Base-by-base conservation (phyloP, 441 rosid species). In the Caryocar brasiliense region DNA sequence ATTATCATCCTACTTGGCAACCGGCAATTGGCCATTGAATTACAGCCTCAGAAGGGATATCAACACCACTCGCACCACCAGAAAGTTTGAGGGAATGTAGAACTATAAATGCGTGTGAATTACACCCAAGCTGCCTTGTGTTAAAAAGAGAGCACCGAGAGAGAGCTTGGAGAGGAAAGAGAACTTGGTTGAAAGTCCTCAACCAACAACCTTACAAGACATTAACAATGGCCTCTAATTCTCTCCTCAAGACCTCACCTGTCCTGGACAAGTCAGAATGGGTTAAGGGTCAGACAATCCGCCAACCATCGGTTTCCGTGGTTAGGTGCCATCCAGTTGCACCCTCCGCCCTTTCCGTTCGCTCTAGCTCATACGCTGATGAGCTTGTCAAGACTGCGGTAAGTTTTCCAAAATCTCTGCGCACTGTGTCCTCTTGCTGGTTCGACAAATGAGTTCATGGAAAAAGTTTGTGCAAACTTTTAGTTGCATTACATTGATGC, bases 331-430 rank as follows among this genome's bases (percentile, higher is more conserved):
- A 38, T 61, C 58, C 86, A 24, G 29, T 71, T 24, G 48, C 75
- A 34, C 40, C 88, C 1, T 61, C 76, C 0, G 52, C 66, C 23
- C 70, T 81, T 47, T 55, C 80, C 56, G 50, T 82, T 59, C 85
- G 82, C n/a, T 91, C 94, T 26, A 72, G 81, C 40, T 68, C 85
- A 51, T 89, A 89, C 38, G 83, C 93, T 1, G 97, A 89, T 27
- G 97, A 89, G 81, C 97, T 89, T 53, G 71, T 89, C 69, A 85
- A 81, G 68, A 89, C 93, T 7, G 93, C 97, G 58, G 94, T 87
- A 78, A 30, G 82, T 64, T 22, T 6, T 0, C 5, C 21, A 7
- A 3, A 5, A 52, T 28, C 15, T n/a, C n/a, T 17, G 5, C 23
- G 25, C 41, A 17, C 22, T n/a, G n/a, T n/a, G n/a, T n/a, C n/a